Percentiles rank a stretch among this genome's conserved stretches.
phyloP scores from a whole-genome alignment of 805 yeast species.

The Deakozyma indianensis region DNA sequence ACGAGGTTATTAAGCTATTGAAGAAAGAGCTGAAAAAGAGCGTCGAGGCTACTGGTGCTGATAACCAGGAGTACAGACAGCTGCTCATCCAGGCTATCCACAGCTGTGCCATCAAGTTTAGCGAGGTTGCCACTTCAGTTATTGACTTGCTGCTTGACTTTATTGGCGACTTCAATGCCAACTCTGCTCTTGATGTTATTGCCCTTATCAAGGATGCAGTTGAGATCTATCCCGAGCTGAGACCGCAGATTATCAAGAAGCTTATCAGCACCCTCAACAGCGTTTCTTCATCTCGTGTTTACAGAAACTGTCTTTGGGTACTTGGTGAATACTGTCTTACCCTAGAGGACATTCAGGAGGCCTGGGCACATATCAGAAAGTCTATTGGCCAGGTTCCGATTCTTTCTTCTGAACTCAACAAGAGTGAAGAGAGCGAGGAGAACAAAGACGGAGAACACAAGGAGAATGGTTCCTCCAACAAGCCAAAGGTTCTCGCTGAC shows the following conservation, averaged over 20 bases:
- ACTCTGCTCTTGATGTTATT: conserved; percentile 80
- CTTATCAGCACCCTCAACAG: conserved; percentile 47
- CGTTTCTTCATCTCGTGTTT: conserved; percentile 78
- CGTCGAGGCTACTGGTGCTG: conserved; percentile 49
- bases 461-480: conserved; percentile 14
- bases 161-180: conserved; percentile 63
- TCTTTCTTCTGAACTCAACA: conserved; percentile 51
- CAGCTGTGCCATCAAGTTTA: conserved; percentile 73
- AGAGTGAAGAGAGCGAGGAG: conserved; percentile 24
- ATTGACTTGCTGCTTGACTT: conserved; percentile 80
- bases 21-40: conserved; percentile 81
- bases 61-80: conserved; percentile 76
- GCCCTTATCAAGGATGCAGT: conserved; percentile 89
- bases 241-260: conserved; percentile 47
- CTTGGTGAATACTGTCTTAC: conserved; percentile 80
- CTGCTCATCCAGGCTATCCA: conserved; percentile 78
- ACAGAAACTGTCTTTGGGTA: conserved; percentile 90
- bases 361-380: conserved; percentile 77
- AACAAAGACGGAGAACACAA: conserved; percentile 19
- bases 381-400: conserved; percentile 89
- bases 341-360: conserved; percentile 55
- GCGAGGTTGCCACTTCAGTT: conserved; percentile 82
- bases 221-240: conserved; percentile 74
- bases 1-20: conserved; percentile 80
- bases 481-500: conserved; percentile 86